Evolutionary conservation across 345 rosid species (phyloP), one percentile per base, ranked within the genome.

Genomic region (Trapa bicornis): DNA sequence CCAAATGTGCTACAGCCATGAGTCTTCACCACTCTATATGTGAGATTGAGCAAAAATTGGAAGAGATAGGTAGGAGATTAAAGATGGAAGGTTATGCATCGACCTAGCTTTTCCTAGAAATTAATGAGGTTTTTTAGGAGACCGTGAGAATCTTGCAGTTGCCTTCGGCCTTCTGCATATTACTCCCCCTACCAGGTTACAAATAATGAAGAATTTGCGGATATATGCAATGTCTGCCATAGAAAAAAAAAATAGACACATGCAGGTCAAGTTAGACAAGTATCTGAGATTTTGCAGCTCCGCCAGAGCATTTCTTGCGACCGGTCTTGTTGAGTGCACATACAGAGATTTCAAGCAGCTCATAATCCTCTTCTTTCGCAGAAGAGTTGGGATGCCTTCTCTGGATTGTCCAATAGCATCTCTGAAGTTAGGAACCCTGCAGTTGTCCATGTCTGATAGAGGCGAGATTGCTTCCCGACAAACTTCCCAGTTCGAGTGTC

Each of bases 391-490:
- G 95, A 82, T 22, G 97, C 99, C 87, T 76, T 76, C 71, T 87
- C 84, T 5, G 91, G 96, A 39, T 85, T 94, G 71, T 89, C 92
- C 72, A 88, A 47, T 13, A 94, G 87, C 76, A 87, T 78, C 75
- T 80, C 90, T 0, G 97, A 90, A 12, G 97, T 85, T 68, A 94
- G 75, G 84, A 83, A 88, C 62, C 97, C 99, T 5, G 99, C 92
- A 65, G 87, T 78, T 0, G 97, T 90, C 99, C 99, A 94, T 42
- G 99, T 94, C 66, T 90, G 97, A 73, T 81, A 87, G 53, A 88
- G 84, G 17, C 97, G 83, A 15, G 97, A 78, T 76, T 88, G 96
- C 75, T 94, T 94, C 54, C 99, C 99, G 0, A 88, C 88, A 65
- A 90, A 94, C 74, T 79, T 94, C 22, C 97, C 99, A 3, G 81